Base-by-base conservation (phyloP, 129 eudicot species). In the Apium graveolens region DNA sequence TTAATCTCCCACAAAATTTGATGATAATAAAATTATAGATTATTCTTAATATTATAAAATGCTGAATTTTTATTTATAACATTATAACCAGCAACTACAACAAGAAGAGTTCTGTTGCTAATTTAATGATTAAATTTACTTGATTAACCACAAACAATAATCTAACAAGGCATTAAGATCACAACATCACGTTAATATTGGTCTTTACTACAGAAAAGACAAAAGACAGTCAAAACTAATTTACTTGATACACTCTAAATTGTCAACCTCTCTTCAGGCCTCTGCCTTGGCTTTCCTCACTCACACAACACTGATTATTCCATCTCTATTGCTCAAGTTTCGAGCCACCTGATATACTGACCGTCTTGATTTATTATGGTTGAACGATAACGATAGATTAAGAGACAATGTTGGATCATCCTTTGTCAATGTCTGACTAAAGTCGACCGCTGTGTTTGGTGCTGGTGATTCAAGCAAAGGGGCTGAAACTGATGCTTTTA, bases 291-390 rank as follows among this genome's bases (percentile, higher is more conserved):
- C 45, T 42, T 73, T 42, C 53, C 32, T 86, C 85, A 88, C 31
- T 86, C 84, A 90, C 20, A 90, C 89, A 80, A 90, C 97, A 75
- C 86, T 85, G 78, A 90, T 82, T 16, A 83, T 42, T 83, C 86
- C 80, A 78, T 88, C 88, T 62, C 91, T 87, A 70, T 83, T 90
- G 76, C 72, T 88, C 79, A 84, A 85, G 71, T 86, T 73, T 86
- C 84, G 76, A 42, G 81, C 79, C 81, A 46, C 83, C 49, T 77
- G 82, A 65, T 82, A 84, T 7, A 78, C 63, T 5, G 88, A 78
- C 21, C 74, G 83, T 81, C 79, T 84, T 13, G 83, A 72, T 31
- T 76, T 79, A 20, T 42, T 35, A 42, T 51, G 86, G 66, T 84
- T 80, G 11, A 70, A 77, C 11, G 96, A 85, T 66, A 87, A 57